A percentile compares a stretch with the other conserved stretches of the same genome.
Evolutionary conservation across 768 basidiomycete genomes (phyloP).

Genomic region (Russula dissimulans): DNA sequence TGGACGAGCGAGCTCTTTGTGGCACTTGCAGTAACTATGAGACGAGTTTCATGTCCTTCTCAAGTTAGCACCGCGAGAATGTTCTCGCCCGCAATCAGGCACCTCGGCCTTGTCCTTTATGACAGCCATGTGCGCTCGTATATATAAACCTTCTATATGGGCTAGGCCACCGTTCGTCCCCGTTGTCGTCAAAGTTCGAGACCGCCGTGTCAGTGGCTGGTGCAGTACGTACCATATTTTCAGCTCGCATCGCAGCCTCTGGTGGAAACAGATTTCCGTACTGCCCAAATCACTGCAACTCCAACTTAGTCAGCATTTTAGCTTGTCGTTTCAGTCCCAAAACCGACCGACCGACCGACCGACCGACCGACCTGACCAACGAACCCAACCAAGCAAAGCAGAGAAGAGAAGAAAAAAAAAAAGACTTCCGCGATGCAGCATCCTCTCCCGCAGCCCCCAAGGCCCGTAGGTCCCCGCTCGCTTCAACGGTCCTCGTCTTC

Average conservation of each 20-base stretch:
- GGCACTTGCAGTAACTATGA: not conserved
- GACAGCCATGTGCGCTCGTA: conserved; percentile 7
- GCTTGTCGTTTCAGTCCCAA: too few relatives aligned
- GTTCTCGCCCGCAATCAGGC: conserved; percentile 16
- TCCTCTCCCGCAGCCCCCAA: not conserved
- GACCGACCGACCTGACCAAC: too few relatives aligned
- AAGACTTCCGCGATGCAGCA: not conserved
- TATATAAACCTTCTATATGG: conserved; percentile 9
- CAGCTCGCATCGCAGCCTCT: too few relatives aligned
- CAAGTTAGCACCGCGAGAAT: conserved; percentile 14
- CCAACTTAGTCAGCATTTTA: not conserved
- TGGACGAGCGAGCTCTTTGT: conserved; percentile 2
- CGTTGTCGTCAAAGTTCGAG: not conserved
- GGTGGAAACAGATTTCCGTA: too few relatives aligned
- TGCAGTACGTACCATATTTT: too few relatives aligned
- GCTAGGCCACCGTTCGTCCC: not conserved
- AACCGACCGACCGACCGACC: too few relatives aligned
- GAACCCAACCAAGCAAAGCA: too few relatives aligned
- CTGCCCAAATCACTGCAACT: too few relatives aligned
- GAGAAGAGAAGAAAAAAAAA: not conserved
- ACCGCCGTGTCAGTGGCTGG: too few relatives aligned
- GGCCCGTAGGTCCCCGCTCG: conserved; percentile 7
- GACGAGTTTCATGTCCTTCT: not conserved
- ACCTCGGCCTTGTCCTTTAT: conserved; percentile 11
- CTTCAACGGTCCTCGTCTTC: conserved; percentile 6